phyloP scores from a whole-genome alignment of 2,329 filamentous ascomycete species.

The Graphium sp. region DNA sequence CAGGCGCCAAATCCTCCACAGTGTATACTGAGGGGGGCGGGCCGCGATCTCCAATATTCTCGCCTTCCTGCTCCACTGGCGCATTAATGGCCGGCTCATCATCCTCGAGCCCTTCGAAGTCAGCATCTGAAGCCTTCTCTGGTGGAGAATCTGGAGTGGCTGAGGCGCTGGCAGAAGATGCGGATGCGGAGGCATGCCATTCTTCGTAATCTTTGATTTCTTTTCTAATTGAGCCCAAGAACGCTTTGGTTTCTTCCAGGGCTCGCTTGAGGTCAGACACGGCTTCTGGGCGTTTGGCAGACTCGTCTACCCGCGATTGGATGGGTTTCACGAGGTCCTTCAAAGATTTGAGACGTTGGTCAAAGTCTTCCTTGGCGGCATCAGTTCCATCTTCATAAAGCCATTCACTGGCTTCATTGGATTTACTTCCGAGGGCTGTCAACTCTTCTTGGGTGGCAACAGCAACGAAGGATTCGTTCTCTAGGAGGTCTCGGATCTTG shows the following conservation, averaged over 20 bases:
- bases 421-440: constrained; percentile 46
- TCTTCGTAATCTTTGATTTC: constrained; percentile 54
- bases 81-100: constrained; percentile 25
- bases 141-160: constrained; percentile 21
- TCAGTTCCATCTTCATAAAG: constrained; percentile 72
- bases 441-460: constrained; percentile 56
- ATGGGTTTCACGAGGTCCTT: constrained; percentile 66
- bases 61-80: constrained; percentile 23
- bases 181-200: constrained; percentile 34
- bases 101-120: constrained; percentile 66
- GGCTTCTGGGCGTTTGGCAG: constrained; percentile 50
- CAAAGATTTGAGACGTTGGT: constrained; percentile 58
- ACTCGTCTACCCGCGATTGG: constrained; percentile 58
- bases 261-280: constrained; percentile 50
- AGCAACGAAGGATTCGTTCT: constrained; percentile 56
- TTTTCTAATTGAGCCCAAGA: constrained; percentile 51
- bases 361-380: constrained; percentile 59
- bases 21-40: constrained; percentile 53
- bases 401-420: constrained; percentile 67
- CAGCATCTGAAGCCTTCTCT: constrained; percentile 29
- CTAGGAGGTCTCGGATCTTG: constrained; percentile 66
- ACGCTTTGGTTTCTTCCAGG: constrained; percentile 54
- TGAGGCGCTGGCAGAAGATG: constrained; percentile 28
- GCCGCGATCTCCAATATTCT: constrained; percentile 28
- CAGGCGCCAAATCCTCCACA: constrained; percentile 49